phyloP scores from a whole-genome alignment of 352 stramenopile species.

The Phytopythium aichiense region DNA sequence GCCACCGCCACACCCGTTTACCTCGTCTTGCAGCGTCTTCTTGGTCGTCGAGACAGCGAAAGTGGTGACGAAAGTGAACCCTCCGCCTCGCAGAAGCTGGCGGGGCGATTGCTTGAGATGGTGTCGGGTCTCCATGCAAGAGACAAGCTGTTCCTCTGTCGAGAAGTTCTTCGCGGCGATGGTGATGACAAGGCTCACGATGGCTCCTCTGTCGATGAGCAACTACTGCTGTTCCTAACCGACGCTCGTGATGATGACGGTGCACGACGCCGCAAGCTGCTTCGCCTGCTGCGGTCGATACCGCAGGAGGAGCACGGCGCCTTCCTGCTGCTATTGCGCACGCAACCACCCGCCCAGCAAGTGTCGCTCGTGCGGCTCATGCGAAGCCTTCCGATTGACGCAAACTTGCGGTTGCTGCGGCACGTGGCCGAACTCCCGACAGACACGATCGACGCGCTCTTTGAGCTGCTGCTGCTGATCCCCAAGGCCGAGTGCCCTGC shows the following conservation, averaged over 20 bases:
- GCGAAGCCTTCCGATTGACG: constrained; percentile 39
- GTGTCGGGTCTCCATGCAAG: background rate
- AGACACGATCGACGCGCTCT: constrained; percentile 55
- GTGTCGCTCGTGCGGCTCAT: constrained; percentile 54
- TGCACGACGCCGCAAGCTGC: constrained; percentile 33
- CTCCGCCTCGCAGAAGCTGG: constrained; percentile 12
- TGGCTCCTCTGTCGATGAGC: constrained; percentile 24
- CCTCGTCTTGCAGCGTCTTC: constrained; percentile 26
- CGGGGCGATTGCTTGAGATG: constrained; percentile 1
- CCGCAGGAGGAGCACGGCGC: constrained; percentile 23
- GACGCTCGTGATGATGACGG: constrained; percentile 24
- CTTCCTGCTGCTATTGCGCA: constrained; percentile 46
- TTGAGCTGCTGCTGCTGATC: constrained; percentile 57
- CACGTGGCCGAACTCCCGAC: constrained; percentile 34
- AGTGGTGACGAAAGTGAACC: background rate
- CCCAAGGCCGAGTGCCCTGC: constrained; percentile 57
- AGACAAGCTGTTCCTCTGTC: background rate
- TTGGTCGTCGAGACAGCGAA: background rate
- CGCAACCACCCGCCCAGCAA: constrained; percentile 54
- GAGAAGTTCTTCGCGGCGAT: background rate
- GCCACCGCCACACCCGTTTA: constrained; percentile 32
- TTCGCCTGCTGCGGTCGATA: constrained; percentile 44
- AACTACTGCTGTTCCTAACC: constrained; percentile 41
- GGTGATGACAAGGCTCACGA: background rate
- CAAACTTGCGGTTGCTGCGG: constrained; percentile 40